phyloP scores from a whole-genome alignment of 2,329 filamentous ascomycete genomes.

The Lasiodiplodia sp. region DNA sequence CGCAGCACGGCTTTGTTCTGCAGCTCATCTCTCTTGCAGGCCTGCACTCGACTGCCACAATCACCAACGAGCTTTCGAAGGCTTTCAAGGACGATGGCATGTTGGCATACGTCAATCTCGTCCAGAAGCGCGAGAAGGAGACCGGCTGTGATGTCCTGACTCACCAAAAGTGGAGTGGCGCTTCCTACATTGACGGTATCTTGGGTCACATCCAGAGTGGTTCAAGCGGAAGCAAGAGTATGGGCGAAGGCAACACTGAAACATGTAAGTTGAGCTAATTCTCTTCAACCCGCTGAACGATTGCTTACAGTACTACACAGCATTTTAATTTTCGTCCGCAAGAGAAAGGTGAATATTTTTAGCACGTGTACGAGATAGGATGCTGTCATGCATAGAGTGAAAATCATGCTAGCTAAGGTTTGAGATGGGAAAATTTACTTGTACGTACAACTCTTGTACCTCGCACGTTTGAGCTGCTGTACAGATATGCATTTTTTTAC shows the following conservation, averaged over 20 bases:
- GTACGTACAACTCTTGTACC: not conserved
- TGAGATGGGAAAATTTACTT: not conserved
- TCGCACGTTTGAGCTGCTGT: not conserved
- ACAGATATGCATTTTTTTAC: too few relatives aligned
- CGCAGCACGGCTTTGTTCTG: conserved; percentile 67
- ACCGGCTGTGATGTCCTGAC: conserved; percentile 90
- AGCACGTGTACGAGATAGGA: not conserved
- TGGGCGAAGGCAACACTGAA: conserved; percentile 95
- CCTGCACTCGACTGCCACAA: conserved; percentile 68
- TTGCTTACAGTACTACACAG: not conserved
- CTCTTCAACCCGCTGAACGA: not conserved
- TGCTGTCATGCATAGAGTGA: not conserved
- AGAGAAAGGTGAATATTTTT: not conserved
- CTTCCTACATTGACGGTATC: conserved; percentile 84
- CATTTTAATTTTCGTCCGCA: not conserved
- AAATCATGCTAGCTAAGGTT: not conserved
- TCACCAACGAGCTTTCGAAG: conserved; percentile 76
- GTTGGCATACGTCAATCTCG: conserved; percentile 94
- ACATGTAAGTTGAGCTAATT: conserved; percentile 44
- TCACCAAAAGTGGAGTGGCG: conserved; percentile 87
- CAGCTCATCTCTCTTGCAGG: conserved; percentile 71
- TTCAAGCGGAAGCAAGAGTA: conserved; percentile 86
- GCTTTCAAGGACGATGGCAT: conserved; percentile 91
- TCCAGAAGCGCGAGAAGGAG: conserved; percentile 91
- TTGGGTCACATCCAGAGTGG: conserved; percentile 90